Evolutionary conservation across 805 yeast species (phyloP), one percentile per base, ranked within the genome.

Genomic region (Torulaspora microellipsoides): DNA sequence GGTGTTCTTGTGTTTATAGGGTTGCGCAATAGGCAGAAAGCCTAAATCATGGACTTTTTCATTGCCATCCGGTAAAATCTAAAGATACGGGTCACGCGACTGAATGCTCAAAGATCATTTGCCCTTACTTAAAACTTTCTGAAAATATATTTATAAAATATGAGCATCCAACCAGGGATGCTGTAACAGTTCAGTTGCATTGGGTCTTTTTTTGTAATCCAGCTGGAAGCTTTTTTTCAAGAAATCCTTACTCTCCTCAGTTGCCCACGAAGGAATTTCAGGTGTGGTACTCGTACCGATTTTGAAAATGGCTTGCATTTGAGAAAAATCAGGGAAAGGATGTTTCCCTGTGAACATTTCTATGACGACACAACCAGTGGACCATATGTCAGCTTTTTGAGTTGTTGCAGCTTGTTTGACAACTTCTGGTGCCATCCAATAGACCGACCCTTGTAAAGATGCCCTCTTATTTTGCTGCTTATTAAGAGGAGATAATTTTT

Each of bases 391-490:
- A 0, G 96, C 95, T 64, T 87, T 88, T 31, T 84, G 81, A 1
- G 98, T 91, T 41, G 91, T 86, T 0, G 89, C 86, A 1, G 86
- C 82, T 59, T 90, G 97, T 56, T 89, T 87, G 13, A 93, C 98
- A 8, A 93, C 98, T 62, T 93, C 99, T 0, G 99, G 99, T 0
- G 99, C 98, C 99, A 93, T 93, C 98, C 99, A 93, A 60, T 83
- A 93, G 0, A 91, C 89, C 0, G 96, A 87, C 0, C 99, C 99
- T 65, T 91, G 97, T 41, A 88, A 67, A 0, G 96, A 88, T 1
- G 86, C 90, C 34, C 97, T 76, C 51, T 77, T 78, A 34, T 65
- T 64, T 29, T 53, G 60, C 20, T 56, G 57, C 41, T 59, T 56
- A 55, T 72, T 73, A 37, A 73, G 68, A 28, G 85, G 80, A 31